Conservation (phyloP, 441 rosid species). For the Gossypium lobatum region DNA sequence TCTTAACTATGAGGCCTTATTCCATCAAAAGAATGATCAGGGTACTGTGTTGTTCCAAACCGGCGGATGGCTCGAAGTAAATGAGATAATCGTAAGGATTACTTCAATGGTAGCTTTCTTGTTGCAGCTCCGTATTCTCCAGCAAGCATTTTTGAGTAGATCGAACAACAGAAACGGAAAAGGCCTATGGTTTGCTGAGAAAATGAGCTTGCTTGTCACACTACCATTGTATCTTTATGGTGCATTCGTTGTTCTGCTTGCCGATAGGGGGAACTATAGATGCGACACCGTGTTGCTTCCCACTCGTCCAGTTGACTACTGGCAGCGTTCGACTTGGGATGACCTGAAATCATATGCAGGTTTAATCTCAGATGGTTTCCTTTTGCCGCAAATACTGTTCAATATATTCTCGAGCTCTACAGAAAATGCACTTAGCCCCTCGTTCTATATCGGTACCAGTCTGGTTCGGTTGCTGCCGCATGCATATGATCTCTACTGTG, state of each 20-base stretch:
- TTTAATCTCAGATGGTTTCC: conserved; percentile 18
- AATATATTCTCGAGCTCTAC: conserved; percentile 15
- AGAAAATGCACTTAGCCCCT: conserved; percentile 9
- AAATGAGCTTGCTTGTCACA: conserved; percentile 17
- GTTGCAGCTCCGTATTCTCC: conserved; percentile 30
- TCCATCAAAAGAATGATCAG: conserved; percentile 2
- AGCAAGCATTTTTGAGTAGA: conserved; percentile 24
- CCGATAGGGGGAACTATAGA: not conserved
- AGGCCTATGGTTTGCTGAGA: conserved; percentile 23
- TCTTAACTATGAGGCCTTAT: conserved; percentile 20
- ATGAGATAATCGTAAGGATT: conserved; percentile 22
- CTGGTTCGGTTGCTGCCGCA: not conserved
- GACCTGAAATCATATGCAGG: conserved; percentile 16
- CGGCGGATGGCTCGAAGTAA: conserved; percentile 18
- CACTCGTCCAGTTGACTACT: not conserved
- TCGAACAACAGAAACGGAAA: not conserved
- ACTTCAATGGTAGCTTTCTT: conserved; percentile 27
- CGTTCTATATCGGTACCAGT: not conserved
- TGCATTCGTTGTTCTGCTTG: conserved; percentile 14
- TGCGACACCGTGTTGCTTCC: not conserved
- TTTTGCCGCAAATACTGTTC: conserved; percentile 31
- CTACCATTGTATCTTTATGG: conserved; percentile 21
- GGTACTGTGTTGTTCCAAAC: conserved; percentile 5
- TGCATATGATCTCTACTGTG: not conserved
- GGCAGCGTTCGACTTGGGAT: not conserved